Conservation (phyloP, 371 early-diverging fungal genomes). For the Batkoa obscura region DNA sequence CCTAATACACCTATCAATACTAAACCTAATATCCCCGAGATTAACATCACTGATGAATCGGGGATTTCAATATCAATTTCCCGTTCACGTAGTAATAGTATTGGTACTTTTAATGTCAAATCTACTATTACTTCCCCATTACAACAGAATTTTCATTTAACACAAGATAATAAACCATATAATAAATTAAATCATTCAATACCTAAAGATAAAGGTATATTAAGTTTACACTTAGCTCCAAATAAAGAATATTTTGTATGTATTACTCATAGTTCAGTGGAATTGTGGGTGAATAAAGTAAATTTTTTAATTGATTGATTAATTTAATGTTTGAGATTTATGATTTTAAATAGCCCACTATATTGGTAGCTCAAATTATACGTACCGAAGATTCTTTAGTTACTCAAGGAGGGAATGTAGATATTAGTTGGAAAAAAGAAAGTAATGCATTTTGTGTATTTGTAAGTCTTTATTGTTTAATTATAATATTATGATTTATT, state of each 20-base stretch:
- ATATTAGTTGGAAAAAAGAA: not conserved
- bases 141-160: no score
- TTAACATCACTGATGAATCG: no score
- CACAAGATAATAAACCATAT: no score
- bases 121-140: no score
- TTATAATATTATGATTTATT: not conserved
- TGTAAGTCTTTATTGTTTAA: not conserved
- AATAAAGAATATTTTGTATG: slow-evolving; percentile 1
- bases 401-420: not conserved
- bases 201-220: slow-evolving; percentile 1
- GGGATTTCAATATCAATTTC: no score
- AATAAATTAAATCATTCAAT: no score
- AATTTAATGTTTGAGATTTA: not conserved
- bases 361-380: not conserved
- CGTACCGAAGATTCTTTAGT: not conserved
- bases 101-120: no score
- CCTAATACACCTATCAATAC: no score
- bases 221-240: not conserved
- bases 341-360: not conserved
- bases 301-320: not conserved
- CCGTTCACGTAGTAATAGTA: no score
- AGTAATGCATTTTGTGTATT: not conserved
- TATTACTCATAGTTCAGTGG: not conserved
- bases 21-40: no score
- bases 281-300: slow-evolving; percentile 1